Conservation (phyloP, 2,329 filamentous ascomycete species). For the Aspergillus aculeatus region DNA sequence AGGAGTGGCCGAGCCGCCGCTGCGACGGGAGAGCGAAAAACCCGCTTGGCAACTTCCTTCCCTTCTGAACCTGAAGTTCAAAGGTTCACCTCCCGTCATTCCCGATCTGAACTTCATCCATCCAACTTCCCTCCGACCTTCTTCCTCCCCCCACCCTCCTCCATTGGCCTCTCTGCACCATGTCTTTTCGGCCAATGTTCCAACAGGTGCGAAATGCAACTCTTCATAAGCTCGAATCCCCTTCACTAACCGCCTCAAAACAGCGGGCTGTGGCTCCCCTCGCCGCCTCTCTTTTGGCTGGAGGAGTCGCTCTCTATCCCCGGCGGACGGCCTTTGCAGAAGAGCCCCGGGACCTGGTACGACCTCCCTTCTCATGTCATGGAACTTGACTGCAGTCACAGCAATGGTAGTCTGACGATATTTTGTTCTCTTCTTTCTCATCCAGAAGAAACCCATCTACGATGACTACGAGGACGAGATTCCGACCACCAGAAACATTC, state of each 20-base stretch:
- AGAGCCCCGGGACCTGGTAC: constrained; percentile 38
- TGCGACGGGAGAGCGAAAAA: constrained; percentile 25
- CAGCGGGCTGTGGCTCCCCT: constrained; percentile 42
- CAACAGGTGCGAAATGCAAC: constrained; percentile 34
- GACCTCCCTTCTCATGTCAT: constrained; percentile 4
- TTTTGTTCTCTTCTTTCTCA: neutral
- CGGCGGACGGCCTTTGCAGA: constrained; percentile 45
- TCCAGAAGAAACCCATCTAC: constrained; percentile 46
- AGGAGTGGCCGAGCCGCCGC: constrained; percentile 11
- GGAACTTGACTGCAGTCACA: neutral
- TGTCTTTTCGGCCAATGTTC: constrained; percentile 44
- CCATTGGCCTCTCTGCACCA: constrained; percentile 32
- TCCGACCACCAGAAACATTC: constrained; percentile 27
- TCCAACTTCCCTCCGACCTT: neutral
- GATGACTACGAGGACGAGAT: constrained; percentile 39
- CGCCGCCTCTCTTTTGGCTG: constrained; percentile 42
- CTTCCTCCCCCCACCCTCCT: constrained; percentile 15
- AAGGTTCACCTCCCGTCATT: constrained; percentile 1
- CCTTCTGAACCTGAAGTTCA: neutral
- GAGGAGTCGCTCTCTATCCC: constrained; percentile 41
- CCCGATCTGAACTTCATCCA: constrained; percentile 1
- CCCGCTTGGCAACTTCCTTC: constrained; percentile 24
- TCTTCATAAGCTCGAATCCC: constrained; percentile 11
- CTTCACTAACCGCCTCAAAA: constrained; percentile 26
- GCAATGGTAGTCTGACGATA: neutral